Evolutionary conservation across 2,329 filamentous ascomycete genomes (phyloP), one percentile per base, ranked within the genome.

Genomic region (Aspergillus phoenicis): DNA sequence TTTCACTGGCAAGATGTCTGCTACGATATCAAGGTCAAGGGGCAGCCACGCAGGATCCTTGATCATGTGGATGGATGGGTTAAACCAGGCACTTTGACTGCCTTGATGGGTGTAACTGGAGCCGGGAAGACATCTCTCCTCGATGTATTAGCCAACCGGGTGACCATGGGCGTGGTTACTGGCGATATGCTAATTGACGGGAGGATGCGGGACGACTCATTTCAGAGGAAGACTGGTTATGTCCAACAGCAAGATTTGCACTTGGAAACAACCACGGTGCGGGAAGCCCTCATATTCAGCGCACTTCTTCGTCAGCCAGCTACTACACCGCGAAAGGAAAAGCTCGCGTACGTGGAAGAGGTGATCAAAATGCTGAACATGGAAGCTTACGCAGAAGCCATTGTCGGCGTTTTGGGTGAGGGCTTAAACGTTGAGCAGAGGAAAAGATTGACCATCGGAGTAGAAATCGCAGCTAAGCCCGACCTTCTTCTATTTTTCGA

Each of bases 211-310:
- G 91, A 95, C 68, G 83, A 83, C 36, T 91, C 89, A 0, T 96
- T 96, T 82, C 91, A 75, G 26, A 73, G 73, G 4, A 75, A 76
- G 54, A 75, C 72, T 0, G 73, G 73, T 17, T 76, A 76, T 68
- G 93, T 93, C 36, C 91, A 96, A 72, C 92, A 96, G 73, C 91
- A 96, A 74, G 92, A 97, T 83, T 82, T 97, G 13, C 93, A 97
- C 74, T 81, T 96, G 36, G 83, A 89, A 54, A 96, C 92, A 0
- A 88, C 89, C 0, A 97, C 93, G 2, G 92, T 96, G 41, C 88
- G 93, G 58, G 93, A 96, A 76, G 91, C 92, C 7, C 83, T 97
- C 15, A 85, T 87, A 64, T 97, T 97, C 77, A 91, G 88, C 66
- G 93, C 93, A 8, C 77, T 93, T 17, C 86, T 97, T 20, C 89